These are phyloP conservation scores for Termitomyces sp. DNA, from an alignment of 768 basidiomycete species.

Conservation along the genomic window DNA sequence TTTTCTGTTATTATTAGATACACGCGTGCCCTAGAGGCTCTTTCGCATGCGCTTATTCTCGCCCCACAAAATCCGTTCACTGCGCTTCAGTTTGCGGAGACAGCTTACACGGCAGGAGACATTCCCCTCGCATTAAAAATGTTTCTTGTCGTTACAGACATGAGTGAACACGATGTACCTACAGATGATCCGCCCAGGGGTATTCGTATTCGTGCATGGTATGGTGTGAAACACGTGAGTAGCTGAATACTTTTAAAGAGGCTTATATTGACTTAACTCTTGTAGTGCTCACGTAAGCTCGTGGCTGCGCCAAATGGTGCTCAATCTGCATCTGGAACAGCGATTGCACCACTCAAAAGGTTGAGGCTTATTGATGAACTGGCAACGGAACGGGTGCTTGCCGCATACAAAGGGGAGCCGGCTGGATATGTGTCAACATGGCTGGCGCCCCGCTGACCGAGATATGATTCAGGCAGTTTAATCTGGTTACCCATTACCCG, in stretches of 20 bases:
- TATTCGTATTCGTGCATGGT: slow-evolving; percentile 72
- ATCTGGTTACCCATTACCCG: neutral
- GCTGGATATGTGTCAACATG: slow-evolving; percentile 33
- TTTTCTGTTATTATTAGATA: slow-evolving; percentile 44
- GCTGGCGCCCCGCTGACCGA: slow-evolving; percentile 1
- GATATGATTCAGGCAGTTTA: neutral
- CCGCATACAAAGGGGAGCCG: slow-evolving; percentile 49
- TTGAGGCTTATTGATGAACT: slow-evolving; percentile 60
- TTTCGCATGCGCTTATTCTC: slow-evolving; percentile 78
- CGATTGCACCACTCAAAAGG: slow-evolving; percentile 41
- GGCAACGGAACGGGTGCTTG: slow-evolving; percentile 64
- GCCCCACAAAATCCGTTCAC: slow-evolving; percentile 85
- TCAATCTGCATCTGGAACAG: slow-evolving; percentile 52
- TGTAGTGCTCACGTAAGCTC: slow-evolving; percentile 57
- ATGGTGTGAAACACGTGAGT: slow-evolving; percentile 74
- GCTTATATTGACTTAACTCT: neutral
- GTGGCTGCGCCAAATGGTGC: slow-evolving; percentile 29
- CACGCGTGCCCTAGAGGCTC: slow-evolving; percentile 60
- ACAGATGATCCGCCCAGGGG: slow-evolving; percentile 40
- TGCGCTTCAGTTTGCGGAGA: slow-evolving; percentile 81
- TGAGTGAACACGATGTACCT: slow-evolving; percentile 54
- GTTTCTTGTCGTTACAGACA: slow-evolving; percentile 75
- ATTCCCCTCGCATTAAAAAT: slow-evolving; percentile 71
- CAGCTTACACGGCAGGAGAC: slow-evolving; percentile 76
- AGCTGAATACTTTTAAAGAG: neutral